Conservation (phyloP, 192 early-diverging fungal genomes). For the Coemansia umbellata region DNA sequence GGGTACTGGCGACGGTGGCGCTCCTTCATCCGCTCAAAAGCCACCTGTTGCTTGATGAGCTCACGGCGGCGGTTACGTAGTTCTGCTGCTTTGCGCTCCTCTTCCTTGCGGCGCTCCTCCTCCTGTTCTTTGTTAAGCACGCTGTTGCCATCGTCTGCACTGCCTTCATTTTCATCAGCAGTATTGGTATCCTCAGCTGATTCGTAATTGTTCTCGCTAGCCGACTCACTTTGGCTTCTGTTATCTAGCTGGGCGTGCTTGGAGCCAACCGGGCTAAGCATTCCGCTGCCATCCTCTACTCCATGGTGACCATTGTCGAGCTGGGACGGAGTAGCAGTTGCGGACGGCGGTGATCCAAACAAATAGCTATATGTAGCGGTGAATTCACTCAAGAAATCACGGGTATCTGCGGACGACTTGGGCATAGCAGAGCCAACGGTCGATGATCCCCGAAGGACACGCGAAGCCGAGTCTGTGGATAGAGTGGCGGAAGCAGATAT, state of each 20-base stretch:
- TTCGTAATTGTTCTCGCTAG: background rate
- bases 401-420: background rate
- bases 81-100: constrained; percentile 46
- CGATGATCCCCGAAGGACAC: background rate
- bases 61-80: constrained; percentile 46
- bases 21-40: constrained; percentile 54
- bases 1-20: constrained; percentile 43
- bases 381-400: constrained; percentile 39
- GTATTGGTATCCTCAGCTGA: constrained; percentile 5
- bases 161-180: constrained; percentile 1
- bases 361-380: constrained; percentile 42
- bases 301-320: background rate
- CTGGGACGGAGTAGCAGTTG: background rate
- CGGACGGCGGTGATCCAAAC: constrained; percentile 32
- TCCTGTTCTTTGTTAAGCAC: constrained; percentile 7
- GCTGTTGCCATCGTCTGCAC: constrained; percentile 1
- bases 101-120: constrained; percentile 46
- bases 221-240: background rate
- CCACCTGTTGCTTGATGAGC: constrained; percentile 50
- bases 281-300: constrained; percentile 2
- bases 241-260: constrained; percentile 2
- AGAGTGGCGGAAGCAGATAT: constrained; percentile 1
- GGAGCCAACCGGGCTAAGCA: constrained; percentile 31
- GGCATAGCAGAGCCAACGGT: background rate
- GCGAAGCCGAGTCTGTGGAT: background rate